Percentiles rank a stretch among this genome's conserved stretches.
These are phyloP conservation scores for Sisymbrium irio DNA, from an alignment of 345 rosid genomes.

Conservation along the genomic window DNA sequence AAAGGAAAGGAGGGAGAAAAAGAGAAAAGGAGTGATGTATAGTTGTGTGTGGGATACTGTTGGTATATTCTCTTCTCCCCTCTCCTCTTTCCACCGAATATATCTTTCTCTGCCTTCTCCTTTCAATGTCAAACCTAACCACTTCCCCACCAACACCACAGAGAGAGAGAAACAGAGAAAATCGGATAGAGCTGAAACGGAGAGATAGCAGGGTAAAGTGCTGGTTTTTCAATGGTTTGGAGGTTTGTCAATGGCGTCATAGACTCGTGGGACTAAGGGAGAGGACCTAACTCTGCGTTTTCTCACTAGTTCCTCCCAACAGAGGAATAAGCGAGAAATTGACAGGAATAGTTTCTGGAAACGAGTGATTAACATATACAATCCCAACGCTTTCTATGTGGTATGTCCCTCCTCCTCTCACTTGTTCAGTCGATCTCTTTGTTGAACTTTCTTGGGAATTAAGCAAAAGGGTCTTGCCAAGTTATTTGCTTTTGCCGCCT, in stretches of 20 bases:
- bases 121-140: slow-evolving; percentile 27
- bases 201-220: neutral
- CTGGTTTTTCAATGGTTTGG: slow-evolving; percentile 47
- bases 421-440: neutral
- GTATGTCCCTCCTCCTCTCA: slow-evolving; percentile 20
- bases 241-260: slow-evolving; percentile 53
- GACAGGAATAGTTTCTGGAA: neutral
- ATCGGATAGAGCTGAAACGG: neutral
- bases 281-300: slow-evolving; percentile 41
- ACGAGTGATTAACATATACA: neutral
- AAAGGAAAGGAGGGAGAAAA: slow-evolving; percentile 25
- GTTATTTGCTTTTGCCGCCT: neutral
- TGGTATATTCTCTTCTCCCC: slow-evolving; percentile 51
- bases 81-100: slow-evolving; percentile 18
- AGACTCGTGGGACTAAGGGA: slow-evolving; percentile 51
- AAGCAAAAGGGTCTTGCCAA: slow-evolving; percentile 40
- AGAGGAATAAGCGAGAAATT: slow-evolving; percentile 28
- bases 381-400: slow-evolving; percentile 16
- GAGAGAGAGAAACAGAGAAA: neutral
- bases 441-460: slow-evolving; percentile 28
- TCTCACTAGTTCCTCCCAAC: slow-evolving; percentile 28
- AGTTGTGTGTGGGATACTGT: slow-evolving; percentile 41
- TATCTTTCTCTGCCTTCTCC: neutral
- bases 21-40: slow-evolving; percentile 19
- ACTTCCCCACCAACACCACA: neutral